Conservation (phyloP, 2,329 filamentous ascomycete species). For the Neopestalotiopsis clavispora region DNA sequence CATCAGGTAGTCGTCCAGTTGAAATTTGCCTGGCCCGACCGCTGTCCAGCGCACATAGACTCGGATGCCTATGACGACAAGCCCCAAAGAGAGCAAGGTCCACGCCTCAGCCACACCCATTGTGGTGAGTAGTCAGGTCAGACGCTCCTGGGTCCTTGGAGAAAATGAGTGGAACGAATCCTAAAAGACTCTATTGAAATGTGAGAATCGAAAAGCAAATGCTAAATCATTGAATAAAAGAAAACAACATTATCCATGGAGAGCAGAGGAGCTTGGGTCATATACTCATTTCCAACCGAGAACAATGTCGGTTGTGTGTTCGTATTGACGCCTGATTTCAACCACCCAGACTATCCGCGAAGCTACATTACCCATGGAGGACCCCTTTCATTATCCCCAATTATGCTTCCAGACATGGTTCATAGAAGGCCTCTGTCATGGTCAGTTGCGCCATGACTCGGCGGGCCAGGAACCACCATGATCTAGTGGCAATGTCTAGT, state of each 20-base stretch:
- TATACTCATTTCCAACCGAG: background rate
- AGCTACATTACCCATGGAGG: background rate
- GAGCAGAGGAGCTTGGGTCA: background rate
- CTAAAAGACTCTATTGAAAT: background rate
- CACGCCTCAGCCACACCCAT: slow-evolving; percentile 14
- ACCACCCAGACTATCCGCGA: background rate
- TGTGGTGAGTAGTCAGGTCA: background rate
- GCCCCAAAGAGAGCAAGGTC: slow-evolving; percentile 17
- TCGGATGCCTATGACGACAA: slow-evolving; percentile 25
- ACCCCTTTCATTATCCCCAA: background rate
- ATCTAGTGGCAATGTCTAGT: background rate
- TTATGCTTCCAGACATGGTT: background rate
- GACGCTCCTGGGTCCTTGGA: background rate
- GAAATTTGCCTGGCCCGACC: slow-evolving; percentile 24
- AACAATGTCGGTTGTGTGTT: background rate
- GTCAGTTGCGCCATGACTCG: background rate
- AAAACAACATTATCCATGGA: background rate
- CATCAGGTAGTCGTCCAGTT: slow-evolving; percentile 32
- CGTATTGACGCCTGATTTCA: background rate
- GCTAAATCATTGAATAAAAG: background rate
- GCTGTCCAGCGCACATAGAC: slow-evolving; percentile 25
- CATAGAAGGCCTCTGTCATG: background rate
- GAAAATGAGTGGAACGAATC: background rate
- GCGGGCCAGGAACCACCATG: background rate
- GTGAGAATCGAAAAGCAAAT: background rate